Evolutionary conservation across 805 yeast species (phyloP).

Genomic region (Wickerhamiella sergipiensis): DNA sequence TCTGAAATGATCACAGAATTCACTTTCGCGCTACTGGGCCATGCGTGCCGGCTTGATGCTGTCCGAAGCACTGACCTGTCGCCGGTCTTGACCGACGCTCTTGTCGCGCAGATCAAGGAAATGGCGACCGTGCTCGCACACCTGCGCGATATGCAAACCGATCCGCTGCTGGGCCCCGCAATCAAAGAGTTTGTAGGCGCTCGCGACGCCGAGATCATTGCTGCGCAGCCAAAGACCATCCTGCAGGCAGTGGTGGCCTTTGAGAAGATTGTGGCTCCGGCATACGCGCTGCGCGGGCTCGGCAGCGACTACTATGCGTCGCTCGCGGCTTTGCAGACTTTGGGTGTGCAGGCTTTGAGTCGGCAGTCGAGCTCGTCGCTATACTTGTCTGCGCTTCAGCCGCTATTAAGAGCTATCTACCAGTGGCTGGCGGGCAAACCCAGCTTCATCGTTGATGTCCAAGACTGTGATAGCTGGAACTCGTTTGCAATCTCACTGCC

Average conservation of each 20-base stretch:
- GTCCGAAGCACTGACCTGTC: not conserved
- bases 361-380: not conserved
- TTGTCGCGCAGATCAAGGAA: not conserved
- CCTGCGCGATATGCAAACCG: not conserved
- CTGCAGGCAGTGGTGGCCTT: not conserved
- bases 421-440: not conserved
- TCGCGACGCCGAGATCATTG: not conserved
- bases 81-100: not conserved
- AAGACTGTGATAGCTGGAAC: not conserved
- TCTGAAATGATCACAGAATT: not conserved
- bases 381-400: not conserved
- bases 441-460: not conserved
- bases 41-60: not conserved
- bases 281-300: not conserved
- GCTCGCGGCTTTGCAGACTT: not conserved
- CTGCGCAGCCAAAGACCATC: not conserved
- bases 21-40: not conserved
- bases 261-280: not conserved
- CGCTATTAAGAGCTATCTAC: not conserved
- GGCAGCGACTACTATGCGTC: not conserved
- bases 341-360: too few relatives aligned
- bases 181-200: not conserved
- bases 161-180: not conserved
- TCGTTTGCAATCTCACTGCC: not conserved
- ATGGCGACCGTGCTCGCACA: not conserved